These are phyloP conservation scores for Brasilioporus rufonigricans DNA, from an alignment of 768 basidiomycete genomes.

Conservation along the genomic window DNA sequence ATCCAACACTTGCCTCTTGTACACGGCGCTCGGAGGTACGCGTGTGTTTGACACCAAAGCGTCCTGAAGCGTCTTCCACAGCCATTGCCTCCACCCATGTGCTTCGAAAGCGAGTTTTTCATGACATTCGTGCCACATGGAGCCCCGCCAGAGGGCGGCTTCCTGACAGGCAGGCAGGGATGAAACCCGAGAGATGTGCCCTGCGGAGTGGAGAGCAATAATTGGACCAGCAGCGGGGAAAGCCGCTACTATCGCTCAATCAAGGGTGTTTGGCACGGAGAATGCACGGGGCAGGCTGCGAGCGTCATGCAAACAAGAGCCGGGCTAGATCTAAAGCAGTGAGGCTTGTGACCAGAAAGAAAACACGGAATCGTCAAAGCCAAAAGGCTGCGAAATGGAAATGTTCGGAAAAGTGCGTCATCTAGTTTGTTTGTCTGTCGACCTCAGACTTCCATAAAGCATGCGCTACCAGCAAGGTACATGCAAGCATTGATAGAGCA, in stretches of 20 bases:
- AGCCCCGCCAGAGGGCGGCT: background rate
- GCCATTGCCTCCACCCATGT: background rate
- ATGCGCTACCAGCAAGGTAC: background rate
- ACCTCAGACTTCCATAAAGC: background rate
- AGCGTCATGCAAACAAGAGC: background rate
- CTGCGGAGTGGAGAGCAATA: background rate
- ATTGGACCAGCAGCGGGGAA: background rate
- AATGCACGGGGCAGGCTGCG: background rate
- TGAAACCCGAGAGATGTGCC: background rate
- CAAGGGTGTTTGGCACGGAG: background rate
- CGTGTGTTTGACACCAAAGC: background rate
- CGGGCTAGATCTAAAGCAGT: background rate
- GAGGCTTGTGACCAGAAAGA: background rate
- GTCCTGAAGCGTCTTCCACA: background rate
- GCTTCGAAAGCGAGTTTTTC: too few relatives aligned
- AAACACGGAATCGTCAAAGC: background rate
- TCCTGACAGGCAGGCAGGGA: background rate
- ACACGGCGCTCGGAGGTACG: background rate
- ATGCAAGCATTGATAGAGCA: background rate
- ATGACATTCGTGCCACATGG: background rate
- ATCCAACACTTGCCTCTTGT: background rate
- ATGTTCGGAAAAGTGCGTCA: conserved; percentile 4
- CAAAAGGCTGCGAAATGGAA: conserved; percentile 3
- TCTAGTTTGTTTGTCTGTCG: conserved; percentile 1
- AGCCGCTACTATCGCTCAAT: background rate